These are phyloP conservation scores for Pichia occidentalis DNA, from an alignment of 805 yeast genomes.

Conservation along the genomic window DNA sequence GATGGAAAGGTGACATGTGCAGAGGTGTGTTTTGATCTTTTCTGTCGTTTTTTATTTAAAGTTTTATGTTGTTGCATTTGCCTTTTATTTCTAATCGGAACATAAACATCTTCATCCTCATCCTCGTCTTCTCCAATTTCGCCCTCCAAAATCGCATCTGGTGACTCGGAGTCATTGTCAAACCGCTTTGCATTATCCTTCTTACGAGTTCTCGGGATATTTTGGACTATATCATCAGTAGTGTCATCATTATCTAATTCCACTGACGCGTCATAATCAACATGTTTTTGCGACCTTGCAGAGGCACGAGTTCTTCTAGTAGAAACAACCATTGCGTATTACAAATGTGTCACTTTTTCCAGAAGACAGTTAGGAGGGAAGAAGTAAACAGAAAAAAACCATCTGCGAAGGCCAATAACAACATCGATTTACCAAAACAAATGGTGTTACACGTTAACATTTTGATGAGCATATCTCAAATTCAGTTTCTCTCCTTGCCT, in stretches of 20 bases:
- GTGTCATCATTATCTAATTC: slow-evolving; percentile 2
- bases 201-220: not conserved
- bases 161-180: not conserved
- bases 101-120: not conserved
- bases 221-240: not conserved
- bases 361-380: no score
- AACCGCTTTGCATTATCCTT: not conserved
- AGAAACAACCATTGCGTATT: not conserved
- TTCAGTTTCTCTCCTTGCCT: no score
- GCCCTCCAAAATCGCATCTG: not conserved
- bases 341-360: not conserved
- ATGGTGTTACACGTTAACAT: no score
- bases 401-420: no score
- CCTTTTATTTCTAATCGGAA: slow-evolving; percentile 2
- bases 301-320: slow-evolving; percentile 1
- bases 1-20: slow-evolving; percentile 1
- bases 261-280: slow-evolving; percentile 6
- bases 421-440: no score
- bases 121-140: not conserved
- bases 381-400: no score
- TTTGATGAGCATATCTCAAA: no score
- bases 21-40: no score
- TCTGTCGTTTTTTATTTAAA: no score
- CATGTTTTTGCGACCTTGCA: not conserved
- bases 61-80: not conserved